Evolutionary conservation across 306 rosid species (phyloP).

Genomic region (Casuarina cunninghamiana): DNA sequence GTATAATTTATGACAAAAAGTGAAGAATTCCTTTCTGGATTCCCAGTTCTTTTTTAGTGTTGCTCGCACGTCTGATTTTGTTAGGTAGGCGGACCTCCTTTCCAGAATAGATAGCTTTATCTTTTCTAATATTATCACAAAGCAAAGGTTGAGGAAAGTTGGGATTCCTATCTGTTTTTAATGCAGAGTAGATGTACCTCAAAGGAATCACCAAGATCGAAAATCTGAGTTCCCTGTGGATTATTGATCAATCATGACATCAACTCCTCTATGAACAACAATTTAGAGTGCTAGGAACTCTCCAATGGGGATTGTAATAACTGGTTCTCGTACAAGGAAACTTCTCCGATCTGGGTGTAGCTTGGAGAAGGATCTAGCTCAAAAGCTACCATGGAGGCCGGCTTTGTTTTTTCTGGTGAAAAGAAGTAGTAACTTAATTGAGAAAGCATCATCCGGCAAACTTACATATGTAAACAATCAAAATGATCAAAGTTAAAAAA

Average conservation of each 20-base stretch:
- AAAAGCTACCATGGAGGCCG: too few species aligned
- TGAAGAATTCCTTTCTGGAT: slow-evolving; percentile 32
- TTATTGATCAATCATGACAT: slow-evolving; percentile 33
- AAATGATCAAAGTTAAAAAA: too few species aligned
- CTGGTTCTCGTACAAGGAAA: too few species aligned
- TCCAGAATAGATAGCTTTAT: slow-evolving; percentile 17
- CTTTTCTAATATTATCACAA: slow-evolving; percentile 12
- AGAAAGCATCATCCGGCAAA: too few species aligned
- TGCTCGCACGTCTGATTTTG: slow-evolving; percentile 25
- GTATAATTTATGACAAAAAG: slow-evolving; percentile 28
- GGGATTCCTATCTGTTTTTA: slow-evolving; percentile 5
- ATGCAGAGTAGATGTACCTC: not conserved
- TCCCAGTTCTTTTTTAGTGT: slow-evolving; percentile 37
- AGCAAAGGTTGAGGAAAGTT: slow-evolving; percentile 19
- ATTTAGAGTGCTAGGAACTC: not conserved
- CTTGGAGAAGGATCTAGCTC: too few species aligned
- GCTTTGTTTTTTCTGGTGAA: too few species aligned
- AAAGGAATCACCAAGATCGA: not conserved
- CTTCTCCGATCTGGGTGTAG: too few species aligned
- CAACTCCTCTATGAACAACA: not conserved
- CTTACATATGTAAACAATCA: too few species aligned
- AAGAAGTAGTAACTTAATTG: too few species aligned
- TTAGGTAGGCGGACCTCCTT: slow-evolving; percentile 8
- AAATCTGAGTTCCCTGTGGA: slow-evolving; percentile 6
- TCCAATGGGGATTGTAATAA: too few species aligned